These are phyloP conservation scores for Spathaspora hagerdaliae DNA, from an alignment of 805 yeast species.

Conservation along the genomic window DNA sequence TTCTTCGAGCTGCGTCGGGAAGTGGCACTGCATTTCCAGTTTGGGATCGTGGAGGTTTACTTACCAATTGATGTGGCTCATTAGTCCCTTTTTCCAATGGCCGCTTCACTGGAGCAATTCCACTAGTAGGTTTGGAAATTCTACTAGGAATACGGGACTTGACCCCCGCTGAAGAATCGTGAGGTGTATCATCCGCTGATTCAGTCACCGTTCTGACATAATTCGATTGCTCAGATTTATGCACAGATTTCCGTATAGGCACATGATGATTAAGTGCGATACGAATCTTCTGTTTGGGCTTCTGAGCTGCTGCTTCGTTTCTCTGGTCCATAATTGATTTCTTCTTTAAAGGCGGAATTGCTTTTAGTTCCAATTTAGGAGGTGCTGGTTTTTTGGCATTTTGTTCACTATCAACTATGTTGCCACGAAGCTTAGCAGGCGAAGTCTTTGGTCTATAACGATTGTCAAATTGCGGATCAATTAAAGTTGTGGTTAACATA, in stretches of 20 bases:
- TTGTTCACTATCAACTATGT: background rate
- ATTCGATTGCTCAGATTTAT: too few species aligned
- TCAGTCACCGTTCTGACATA: too few species aligned
- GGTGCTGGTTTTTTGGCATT: background rate
- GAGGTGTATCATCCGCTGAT: too few species aligned
- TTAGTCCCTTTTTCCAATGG: too few species aligned
- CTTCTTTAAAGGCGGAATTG: background rate
- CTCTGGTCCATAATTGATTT: background rate
- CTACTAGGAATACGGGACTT: too few species aligned
- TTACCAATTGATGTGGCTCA: too few species aligned
- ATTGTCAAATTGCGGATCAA: background rate
- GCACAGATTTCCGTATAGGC: too few species aligned
- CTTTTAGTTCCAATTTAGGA: slow-evolving; percentile 1
- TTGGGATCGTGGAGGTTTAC: background rate
- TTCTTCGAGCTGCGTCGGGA: slow-evolving; percentile 38
- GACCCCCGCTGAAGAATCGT: too few species aligned
- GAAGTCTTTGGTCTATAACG: background rate
- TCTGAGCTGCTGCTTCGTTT: background rate
- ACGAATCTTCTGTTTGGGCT: too few species aligned
- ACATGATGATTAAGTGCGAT: too few species aligned
- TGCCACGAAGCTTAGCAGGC: background rate
- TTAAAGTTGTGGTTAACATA: slow-evolving; percentile 4
- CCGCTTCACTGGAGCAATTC: too few species aligned
- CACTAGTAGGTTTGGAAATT: too few species aligned
- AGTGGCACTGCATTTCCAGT: slow-evolving; percentile 31